Evolutionary conservation across 805 yeast genomes (phyloP).

Genomic region (Wickerhamomyces bovis): DNA sequence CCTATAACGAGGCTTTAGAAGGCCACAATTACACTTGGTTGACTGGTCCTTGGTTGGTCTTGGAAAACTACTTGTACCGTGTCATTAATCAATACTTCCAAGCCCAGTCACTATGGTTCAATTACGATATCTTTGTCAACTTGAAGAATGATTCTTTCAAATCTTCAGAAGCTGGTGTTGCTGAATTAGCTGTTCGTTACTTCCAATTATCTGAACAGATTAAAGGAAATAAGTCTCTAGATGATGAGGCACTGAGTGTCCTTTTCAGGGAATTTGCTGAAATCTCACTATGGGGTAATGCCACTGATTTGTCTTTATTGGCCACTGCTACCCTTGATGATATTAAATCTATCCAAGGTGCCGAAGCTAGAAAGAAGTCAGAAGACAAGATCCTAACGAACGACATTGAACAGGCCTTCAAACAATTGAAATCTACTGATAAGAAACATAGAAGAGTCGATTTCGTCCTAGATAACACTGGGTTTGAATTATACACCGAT

Average conservation of each 20-base stretch:
- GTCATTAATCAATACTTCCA: slow-evolving; percentile 43
- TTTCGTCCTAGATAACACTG: slow-evolving; percentile 82
- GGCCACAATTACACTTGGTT: slow-evolving; percentile 51
- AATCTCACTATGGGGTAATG: slow-evolving; percentile 96
- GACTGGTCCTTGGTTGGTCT: slow-evolving; percentile 84
- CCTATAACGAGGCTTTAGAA: slow-evolving; percentile 54
- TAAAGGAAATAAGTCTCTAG: slow-evolving; percentile 20
- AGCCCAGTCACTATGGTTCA: slow-evolving; percentile 31
- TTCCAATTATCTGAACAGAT: slow-evolving; percentile 33
- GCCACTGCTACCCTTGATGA: slow-evolving; percentile 89
- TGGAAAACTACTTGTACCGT: slow-evolving; percentile 84
- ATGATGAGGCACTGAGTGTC: slow-evolving; percentile 39
- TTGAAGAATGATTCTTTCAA: slow-evolving; percentile 71
- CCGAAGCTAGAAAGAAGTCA: slow-evolving; percentile 75
- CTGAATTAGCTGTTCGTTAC: slow-evolving; percentile 70
- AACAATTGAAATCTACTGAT: slow-evolving; percentile 27
- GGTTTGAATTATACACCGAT: slow-evolving; percentile 93
- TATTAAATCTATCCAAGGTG: slow-evolving; percentile 86
- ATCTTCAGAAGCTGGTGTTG: slow-evolving; percentile 70
- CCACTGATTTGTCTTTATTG: slow-evolving; percentile 86
- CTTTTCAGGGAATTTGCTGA: slow-evolving; percentile 81
- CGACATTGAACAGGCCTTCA: slow-evolving; percentile 69
- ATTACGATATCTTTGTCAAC: slow-evolving; percentile 67
- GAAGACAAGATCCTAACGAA: slow-evolving; percentile 73
- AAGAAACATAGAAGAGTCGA: slow-evolving; percentile 46